Base-by-base conservation (phyloP, 2,329 filamentous ascomycete genomes). In the Shiraia bambusicola region DNA sequence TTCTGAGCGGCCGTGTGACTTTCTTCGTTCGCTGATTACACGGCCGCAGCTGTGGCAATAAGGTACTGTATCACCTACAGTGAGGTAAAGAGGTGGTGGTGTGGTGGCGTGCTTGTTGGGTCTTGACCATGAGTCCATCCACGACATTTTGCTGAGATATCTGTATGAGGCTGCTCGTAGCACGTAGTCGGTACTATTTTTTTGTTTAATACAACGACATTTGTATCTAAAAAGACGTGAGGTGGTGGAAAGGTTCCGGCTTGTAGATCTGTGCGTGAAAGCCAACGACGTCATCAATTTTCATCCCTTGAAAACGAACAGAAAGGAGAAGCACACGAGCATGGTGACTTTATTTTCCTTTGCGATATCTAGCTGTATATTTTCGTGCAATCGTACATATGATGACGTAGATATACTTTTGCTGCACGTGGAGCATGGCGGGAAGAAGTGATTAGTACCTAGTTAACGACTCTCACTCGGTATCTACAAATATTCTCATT, bases 11-110 rank as follows among this genome's bases (percentile, higher is more conserved):
- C 62, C 47, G 13, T 61, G 52, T 2, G 54, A 56, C 33, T 69
- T 69, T 15, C 64, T 63, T 22, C 54, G 45, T 57, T 63, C 59
- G 49, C 75, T 72, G 28, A 81, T 80, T 2, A 79, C 72, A 28
- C 79, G 70, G 1, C 81, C 79, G 50, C 79, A 83, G 10, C 75
- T 74, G 46, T 75, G 74, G 50, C 79, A 82, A 58, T 82, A 82
- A 1, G 75, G 73, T 0, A 74, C 75, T 17, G 68, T 59, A 34
- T 78, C 76, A 30, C 72, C 71, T 2, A 66, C 56, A 1, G 69
- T 69, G 17, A 82, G 67, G 52, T 83, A 83, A 34, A 76, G 73
- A 0, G 79, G 80, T 8, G 76, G 73, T 9, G 79, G 79, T 1
- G 66, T 69, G 25, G 69, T 58, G 25, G 67, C 58, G 31, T 63